Conservation (phyloP, 2,329 filamentous ascomycete genomes). For the Harringtonia aguacate region DNA sequence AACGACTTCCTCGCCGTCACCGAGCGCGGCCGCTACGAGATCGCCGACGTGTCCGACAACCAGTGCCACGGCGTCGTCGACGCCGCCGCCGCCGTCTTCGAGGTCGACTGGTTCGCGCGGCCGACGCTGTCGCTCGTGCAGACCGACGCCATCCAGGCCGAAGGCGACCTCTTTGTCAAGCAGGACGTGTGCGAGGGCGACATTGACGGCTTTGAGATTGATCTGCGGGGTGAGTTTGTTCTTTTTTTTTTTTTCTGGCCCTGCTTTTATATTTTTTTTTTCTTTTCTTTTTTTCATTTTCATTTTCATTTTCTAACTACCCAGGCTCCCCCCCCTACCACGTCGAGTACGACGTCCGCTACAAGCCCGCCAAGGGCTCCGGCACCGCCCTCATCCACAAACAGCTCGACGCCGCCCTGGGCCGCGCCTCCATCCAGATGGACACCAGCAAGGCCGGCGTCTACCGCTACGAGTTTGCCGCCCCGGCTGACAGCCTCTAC, state of each 20-base stretch:
- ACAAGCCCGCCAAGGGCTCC: constrained; percentile 54
- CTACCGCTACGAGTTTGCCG: constrained; percentile 78
- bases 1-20: constrained; percentile 63
- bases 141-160: constrained; percentile 45
- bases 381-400: constrained; percentile 51
- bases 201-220: constrained; percentile 77
- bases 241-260: not conserved
- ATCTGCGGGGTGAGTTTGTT: constrained; percentile 53
- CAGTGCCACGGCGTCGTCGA: constrained; percentile 79
- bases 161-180: constrained; percentile 53
- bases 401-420: constrained; percentile 65
- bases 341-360: constrained; percentile 69
- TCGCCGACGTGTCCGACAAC: constrained; percentile 65
- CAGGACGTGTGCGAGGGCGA: constrained; percentile 88
- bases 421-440: constrained; percentile 69
- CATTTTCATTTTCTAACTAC: not conserved
- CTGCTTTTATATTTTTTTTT: not conserved
- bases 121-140: constrained; percentile 60
- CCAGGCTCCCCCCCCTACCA: constrained; percentile 69
- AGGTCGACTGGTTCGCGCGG: constrained; percentile 75
- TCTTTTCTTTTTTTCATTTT: not conserved
- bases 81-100: constrained; percentile 59
- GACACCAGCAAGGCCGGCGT: constrained; percentile 74
- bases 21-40: constrained; percentile 65
- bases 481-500: constrained; percentile 79